Base-by-base conservation (phyloP, 2,329 filamentous ascomycete species). In the Berkeleyomyces rouxiae region DNA sequence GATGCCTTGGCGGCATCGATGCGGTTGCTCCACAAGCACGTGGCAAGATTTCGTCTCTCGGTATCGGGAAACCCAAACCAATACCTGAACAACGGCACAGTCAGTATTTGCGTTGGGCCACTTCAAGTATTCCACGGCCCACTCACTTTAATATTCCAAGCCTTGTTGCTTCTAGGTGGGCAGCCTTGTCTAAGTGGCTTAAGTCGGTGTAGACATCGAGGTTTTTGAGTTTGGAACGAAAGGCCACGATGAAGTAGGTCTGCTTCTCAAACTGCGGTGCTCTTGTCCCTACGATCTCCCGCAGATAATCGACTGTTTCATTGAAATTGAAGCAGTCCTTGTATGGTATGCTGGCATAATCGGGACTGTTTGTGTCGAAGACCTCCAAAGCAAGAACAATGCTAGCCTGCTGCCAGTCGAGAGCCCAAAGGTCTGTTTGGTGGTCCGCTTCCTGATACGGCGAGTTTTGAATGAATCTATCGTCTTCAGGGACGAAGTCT, bases 181-280 rank as follows among this genome's bases (percentile, higher is more conserved):
- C 87, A 64, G 83, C 83, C 70, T 85, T 84, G 73, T 96, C 91
- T 40, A 96, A 78, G 36, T 79, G 77, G 47, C 84, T 84, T 46
- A 96, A 79, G 64, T 86, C 78, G 9, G 81, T 80, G 64, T 83
- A 82, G 66, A 89, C 82, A 1, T 85, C 86, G 10, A 78, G 80
- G 1, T 80, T 77, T 44, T 84, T 83, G 63, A 96, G 82, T 66
- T 78, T 80, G 4, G 87, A 92, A 13, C 88, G 81, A 73, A 96
- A 96, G 3, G 85, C 85, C 47, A 96, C 90, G 63, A 93, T 84
- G 73, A 92, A 95, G 75, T 92, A 95, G 37, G 76, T 78, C 59
- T 78, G 80, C 64, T 79, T 75, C 61, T 76, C 79, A 83, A 87
- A 92, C 9, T 77, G 74, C 2, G 90, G 75, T 4, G 49, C 44